Base-by-base conservation (phyloP, 768 basidiomycete species). In the Leucosporidium scottii region DNA sequence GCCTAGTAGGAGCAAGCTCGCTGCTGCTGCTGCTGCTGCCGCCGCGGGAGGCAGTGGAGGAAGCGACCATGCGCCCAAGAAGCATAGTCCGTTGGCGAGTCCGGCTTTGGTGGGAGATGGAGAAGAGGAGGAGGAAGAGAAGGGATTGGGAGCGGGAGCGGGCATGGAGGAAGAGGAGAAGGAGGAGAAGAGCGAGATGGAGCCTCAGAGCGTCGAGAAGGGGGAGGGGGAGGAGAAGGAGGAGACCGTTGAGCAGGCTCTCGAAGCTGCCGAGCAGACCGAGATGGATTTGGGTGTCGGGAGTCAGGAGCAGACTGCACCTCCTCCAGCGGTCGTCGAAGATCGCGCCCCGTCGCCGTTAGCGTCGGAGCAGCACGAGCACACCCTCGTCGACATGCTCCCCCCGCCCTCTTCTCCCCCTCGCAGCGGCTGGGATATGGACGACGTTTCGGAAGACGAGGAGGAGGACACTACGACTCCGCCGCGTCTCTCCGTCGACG, bases 331-430 rank as follows among this genome's bases (percentile, higher is more conserved):
- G 63, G 23, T 28, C 27, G 44, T 31, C 27, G 55, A 64, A 10
- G 55, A 57, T 15, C 55, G 39, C n/a, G 27, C 63, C 8, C 44
- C 31, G 36, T 64, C 63, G 54, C 63, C 63, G 3, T 34, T 17
- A 28, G 55, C 30, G 15, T 21, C 55, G 30, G 55, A 56, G 31
- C 55, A 56, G 5, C 55, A 56, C 5, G 55, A 56, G 31, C n/a
- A 44, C 13, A 44, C 39, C 30, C 55, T 30, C 55, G 30, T 12
- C 55, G 55, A 30, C 10, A 17, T 21, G 18, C 53, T 54, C 20
- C 9, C 53, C 39, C 8, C 53, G 18, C 53, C 27, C 27, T 54
- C 53, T 28, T 54, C 53, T 13, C 53, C 27, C 15, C 25, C 53
- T 44, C 15, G 53, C 53, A 54, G 23, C 53, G 27, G 27, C 4